phyloP scores from a whole-genome alignment of 1,284 basidiomycete genomes.

The Rugiboletus extremiorientalis region DNA sequence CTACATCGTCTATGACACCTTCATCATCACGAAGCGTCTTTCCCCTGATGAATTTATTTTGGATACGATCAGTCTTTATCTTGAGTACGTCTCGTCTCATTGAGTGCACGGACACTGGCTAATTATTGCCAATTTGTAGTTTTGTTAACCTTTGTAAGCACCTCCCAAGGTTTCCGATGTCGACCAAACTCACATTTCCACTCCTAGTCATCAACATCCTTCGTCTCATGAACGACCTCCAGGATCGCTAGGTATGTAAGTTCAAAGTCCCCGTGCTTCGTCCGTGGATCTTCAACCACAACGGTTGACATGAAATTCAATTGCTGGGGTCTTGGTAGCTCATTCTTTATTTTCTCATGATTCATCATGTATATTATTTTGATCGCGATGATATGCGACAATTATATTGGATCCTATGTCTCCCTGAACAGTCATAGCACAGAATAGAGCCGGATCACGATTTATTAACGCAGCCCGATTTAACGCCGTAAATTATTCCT shows the following conservation, averaged over 20 bases:
- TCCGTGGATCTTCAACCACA: neutral
- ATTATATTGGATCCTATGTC: slow-evolving; percentile 6
- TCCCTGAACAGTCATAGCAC: neutral
- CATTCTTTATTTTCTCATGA: slow-evolving; percentile 10
- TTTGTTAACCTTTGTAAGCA: slow-evolving; percentile 75
- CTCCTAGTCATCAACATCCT: slow-evolving; percentile 71
- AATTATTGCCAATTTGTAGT: slow-evolving; percentile 32
- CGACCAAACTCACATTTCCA: slow-evolving; percentile 3
- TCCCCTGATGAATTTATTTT: slow-evolving; percentile 89
- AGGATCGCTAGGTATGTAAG: slow-evolving; percentile 37
- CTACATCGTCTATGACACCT: slow-evolving; percentile 86
- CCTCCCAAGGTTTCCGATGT: neutral
- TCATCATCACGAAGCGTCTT: slow-evolving; percentile 75
- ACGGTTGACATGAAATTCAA: neutral
- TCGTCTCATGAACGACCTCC: slow-evolving; percentile 62
- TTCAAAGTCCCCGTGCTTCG: neutral
- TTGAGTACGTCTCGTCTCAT: slow-evolving; percentile 57
- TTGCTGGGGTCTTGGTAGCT: neutral
- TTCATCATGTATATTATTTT: slow-evolving; percentile 26
- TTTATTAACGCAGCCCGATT: neutral
- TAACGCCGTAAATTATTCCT: neutral
- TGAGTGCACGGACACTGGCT: neutral
- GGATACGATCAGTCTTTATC: slow-evolving; percentile 83
- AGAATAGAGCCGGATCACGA: too few species aligned
- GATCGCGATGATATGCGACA: neutral